Conservation (phyloP, 768 basidiomycete species). For the Pseudohyphozyma bogoriensis region DNA sequence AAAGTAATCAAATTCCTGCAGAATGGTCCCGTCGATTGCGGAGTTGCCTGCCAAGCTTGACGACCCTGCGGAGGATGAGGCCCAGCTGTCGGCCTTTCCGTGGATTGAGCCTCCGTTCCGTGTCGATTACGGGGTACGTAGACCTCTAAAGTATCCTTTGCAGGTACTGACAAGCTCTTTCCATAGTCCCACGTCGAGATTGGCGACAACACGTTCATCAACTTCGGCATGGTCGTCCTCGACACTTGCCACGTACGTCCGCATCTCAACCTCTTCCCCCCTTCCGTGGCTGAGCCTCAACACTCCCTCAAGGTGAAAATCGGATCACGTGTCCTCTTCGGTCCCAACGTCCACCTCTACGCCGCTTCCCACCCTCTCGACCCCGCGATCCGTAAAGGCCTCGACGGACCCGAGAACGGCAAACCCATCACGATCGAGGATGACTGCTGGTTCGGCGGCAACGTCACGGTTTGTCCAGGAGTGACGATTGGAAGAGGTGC, state of each 20-base stretch:
- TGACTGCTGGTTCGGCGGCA: slow-evolving; percentile 40
- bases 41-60: slow-evolving; percentile 7
- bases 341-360: slow-evolving; percentile 34
- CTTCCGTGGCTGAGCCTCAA: too few relatives aligned
- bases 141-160: too few relatives aligned
- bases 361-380: slow-evolving; percentile 22
- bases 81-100: slow-evolving; percentile 2
- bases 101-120: slow-evolving; percentile 20
- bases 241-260: slow-evolving; percentile 30
- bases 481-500: slow-evolving; percentile 37
- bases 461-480: slow-evolving; percentile 33
- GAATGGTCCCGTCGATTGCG: slow-evolving; percentile 4
- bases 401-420: slow-evolving; percentile 35
- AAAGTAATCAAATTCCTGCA: too few relatives aligned
- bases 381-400: slow-evolving; percentile 33
- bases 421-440: slow-evolving; percentile 36
- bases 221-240: slow-evolving; percentile 17
- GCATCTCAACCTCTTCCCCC: too few relatives aligned
- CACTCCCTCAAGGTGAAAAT: too few relatives aligned
- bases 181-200: background rate
- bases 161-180: too few relatives aligned
- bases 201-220: slow-evolving; percentile 1
- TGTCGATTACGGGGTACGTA: slow-evolving; percentile 19
- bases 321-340: slow-evolving; percentile 36
- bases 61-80: slow-evolving; percentile 15